Conservation (phyloP, 2,329 filamentous ascomycete species). For the Dothidotthia symphoricarpi region DNA sequence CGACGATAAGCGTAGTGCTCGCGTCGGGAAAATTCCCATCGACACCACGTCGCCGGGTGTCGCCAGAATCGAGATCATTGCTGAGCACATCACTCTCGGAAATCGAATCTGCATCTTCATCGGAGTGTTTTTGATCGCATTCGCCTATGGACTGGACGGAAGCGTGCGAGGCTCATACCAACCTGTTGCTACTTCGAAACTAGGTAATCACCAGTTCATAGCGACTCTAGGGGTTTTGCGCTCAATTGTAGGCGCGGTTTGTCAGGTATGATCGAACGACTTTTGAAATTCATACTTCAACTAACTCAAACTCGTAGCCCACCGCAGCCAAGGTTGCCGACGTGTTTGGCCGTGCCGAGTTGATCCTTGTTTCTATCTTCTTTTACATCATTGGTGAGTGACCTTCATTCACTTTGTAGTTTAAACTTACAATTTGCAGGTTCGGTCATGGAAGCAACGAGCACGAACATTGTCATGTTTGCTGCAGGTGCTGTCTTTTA, state of each 20-base stretch:
- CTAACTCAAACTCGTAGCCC: conserved; percentile 41
- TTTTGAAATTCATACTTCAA: neutral
- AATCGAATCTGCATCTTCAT: conserved; percentile 61
- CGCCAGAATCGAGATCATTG: conserved; percentile 58
- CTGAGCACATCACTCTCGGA: conserved; percentile 50
- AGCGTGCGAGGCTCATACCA: conserved; percentile 51
- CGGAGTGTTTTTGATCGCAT: conserved; percentile 62
- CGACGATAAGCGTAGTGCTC: too few relatives aligned
- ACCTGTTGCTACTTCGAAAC: conserved; percentile 55
- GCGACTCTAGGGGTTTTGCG: conserved; percentile 58
- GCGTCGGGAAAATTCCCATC: neutral
- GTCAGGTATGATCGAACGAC: conserved; percentile 32
- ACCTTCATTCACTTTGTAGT: neutral
- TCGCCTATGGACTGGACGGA: conserved; percentile 58
- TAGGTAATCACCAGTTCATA: conserved; percentile 53
- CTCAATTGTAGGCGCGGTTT: conserved; percentile 59
- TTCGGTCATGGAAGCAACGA: conserved; percentile 56
- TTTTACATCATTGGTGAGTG: conserved; percentile 53
- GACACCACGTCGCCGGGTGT: conserved; percentile 51
- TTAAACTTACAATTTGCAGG: conserved; percentile 10
- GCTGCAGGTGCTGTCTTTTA: conserved; percentile 44
- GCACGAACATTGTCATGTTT: conserved; percentile 53
- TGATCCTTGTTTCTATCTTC: conserved; percentile 55
- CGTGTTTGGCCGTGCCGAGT: conserved; percentile 61
- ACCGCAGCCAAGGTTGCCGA: conserved; percentile 61